These are phyloP conservation scores for Fusarium liriodendri DNA, from an alignment of 2,329 filamentous ascomycete species.

Conservation along the genomic window DNA sequence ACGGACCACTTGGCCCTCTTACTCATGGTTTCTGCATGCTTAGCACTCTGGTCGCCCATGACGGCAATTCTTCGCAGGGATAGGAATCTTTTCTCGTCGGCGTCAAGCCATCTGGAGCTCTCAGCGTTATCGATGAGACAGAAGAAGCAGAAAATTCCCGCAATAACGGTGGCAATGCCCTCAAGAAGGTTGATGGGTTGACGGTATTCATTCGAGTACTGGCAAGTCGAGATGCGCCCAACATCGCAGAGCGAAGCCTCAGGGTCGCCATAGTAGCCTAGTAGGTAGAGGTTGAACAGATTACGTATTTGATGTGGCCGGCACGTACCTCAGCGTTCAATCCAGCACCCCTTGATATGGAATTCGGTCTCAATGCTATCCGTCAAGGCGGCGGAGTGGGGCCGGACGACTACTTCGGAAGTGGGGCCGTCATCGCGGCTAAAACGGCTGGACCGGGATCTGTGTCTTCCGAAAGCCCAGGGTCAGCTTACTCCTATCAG, in stretches of 20 bases:
- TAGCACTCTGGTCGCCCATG: too few relatives aligned
- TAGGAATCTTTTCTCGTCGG: too few relatives aligned
- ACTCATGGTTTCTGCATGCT: too few relatives aligned
- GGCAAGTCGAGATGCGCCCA: neutral
- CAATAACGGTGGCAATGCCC: too few relatives aligned
- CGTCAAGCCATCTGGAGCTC: too few relatives aligned
- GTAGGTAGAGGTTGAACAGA: too few relatives aligned
- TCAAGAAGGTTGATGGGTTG: neutral
- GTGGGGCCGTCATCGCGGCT: neutral
- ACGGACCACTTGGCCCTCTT: too few relatives aligned
- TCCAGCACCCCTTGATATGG: neutral
- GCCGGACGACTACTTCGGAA: neutral
- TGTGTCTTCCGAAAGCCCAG: neutral
- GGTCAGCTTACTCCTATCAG: neutral
- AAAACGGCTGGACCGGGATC: neutral
- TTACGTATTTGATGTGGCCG: too few relatives aligned
- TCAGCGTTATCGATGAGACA: too few relatives aligned
- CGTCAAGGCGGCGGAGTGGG: neutral
- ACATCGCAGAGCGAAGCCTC: neutral
- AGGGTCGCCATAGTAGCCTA: neutral
- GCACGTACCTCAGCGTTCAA: too few relatives aligned
- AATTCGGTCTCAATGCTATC: neutral
- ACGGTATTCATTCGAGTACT: neutral
- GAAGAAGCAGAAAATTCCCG: too few relatives aligned
- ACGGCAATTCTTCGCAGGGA: too few relatives aligned